phyloP scores from a whole-genome alignment of 768 basidiomycete genomes.

The Amanita polypyramis region DNA sequence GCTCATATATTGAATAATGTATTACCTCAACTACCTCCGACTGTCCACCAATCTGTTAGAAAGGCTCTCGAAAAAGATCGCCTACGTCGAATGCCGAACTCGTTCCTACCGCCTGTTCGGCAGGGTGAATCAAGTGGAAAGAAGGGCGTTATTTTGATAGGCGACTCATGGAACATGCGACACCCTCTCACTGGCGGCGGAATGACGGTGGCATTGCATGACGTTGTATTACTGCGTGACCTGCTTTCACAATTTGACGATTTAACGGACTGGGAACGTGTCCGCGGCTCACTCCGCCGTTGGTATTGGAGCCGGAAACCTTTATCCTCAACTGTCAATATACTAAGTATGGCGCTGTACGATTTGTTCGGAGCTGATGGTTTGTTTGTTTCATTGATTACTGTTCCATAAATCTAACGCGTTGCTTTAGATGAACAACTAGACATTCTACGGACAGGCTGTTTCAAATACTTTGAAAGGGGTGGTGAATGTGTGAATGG shows the following conservation, averaged over 20 bases:
- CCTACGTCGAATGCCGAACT: conserved; percentile 90
- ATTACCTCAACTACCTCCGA: conserved; percentile 70
- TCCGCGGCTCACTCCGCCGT: conserved; percentile 41
- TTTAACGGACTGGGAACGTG: conserved; percentile 37
- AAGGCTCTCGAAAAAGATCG: conserved; percentile 70
- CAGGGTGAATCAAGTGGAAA: conserved; percentile 46
- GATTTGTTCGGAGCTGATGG: conserved; percentile 92
- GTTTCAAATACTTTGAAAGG: conserved; percentile 94
- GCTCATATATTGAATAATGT: conserved; percentile 62
- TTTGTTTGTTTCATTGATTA: not conserved
- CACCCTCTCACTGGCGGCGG: conserved; percentile 97
- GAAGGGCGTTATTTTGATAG: conserved; percentile 74
- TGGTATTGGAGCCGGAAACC: conserved; percentile 90
- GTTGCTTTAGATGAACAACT: conserved; percentile 42
- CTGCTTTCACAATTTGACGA: conserved; percentile 41
- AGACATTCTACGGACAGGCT: conserved; percentile 63
- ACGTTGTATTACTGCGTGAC: conserved; percentile 64
- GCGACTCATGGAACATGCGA: conserved; percentile 98
- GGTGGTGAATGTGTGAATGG: conserved; percentile 85
- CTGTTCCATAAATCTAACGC: not conserved
- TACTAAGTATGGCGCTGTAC: conserved; percentile 87
- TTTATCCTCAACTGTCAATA: conserved; percentile 80
- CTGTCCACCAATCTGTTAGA: conserved; percentile 55
- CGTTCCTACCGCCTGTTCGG: conserved; percentile 73
- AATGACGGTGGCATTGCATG: conserved; percentile 92